Base-by-base conservation (phyloP, 305 asterid species). In the Lippia alba region DNA sequence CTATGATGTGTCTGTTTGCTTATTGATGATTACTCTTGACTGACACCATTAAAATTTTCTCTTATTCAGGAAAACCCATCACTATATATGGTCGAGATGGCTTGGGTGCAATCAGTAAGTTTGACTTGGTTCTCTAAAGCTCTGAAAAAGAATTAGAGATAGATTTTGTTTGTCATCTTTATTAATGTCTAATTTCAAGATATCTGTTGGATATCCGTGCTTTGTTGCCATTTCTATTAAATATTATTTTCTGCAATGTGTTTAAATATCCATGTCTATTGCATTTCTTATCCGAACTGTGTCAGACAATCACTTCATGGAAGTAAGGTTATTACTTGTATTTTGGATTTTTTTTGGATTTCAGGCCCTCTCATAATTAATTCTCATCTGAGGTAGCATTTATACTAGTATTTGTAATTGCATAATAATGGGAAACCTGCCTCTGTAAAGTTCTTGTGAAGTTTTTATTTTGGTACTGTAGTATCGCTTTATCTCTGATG, bases 71-170 rank as follows among this genome's bases (percentile, higher is more conserved):
- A 92, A 76, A 90, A 89, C 15, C 94, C 97, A 6, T 86, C 96
- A 3, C 80, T 83, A 10, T 95, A 80, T 80, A 82, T 87, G 94
- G 98, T 86, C 49, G 97, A 89, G 80, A 91, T 92, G 96, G 96
- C 87, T 62, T 72, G 84, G 87, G 78, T 89, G 56, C 89, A 83
- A 72, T 75, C 89, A 40, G 99, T 92, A 80, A 89, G 99, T 87
- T 71, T 15, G 61, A 62, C 33, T 70, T 59, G 50, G 65, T 74
- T 80, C 33, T 61, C 58, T 79, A 10, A 50, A 50, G 67, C 63
- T 54, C 45, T 78, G 61, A 36, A 55, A n/a, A 50, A 74, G 50
- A 65, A 61, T 62, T 39, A 30, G 41, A 51, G 53, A 39, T 66
- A 14, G 12, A 9, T 69, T 48, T 50, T 24, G 30, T 24, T 61